These are phyloP conservation scores for Knufia fluminis DNA, from an alignment of 2,329 filamentous ascomycete species.

Conservation along the genomic window DNA sequence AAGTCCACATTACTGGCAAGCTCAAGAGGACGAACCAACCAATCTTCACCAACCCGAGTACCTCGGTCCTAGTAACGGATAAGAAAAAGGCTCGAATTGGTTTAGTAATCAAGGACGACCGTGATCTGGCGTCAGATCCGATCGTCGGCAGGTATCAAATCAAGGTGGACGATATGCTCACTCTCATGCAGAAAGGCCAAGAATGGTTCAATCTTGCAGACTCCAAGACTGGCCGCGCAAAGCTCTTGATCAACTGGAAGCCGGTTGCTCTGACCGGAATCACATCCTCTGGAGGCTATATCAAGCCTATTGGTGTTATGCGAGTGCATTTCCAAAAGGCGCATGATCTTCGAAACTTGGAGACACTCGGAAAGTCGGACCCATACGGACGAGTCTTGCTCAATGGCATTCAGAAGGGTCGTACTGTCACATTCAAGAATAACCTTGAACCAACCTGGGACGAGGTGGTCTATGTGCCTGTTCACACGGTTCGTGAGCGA, in stretches of 20 bases:
- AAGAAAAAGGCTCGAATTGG: conserved; percentile 83
- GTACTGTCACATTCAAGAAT: conserved; percentile 92
- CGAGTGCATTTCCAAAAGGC: conserved; percentile 84
- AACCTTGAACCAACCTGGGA: conserved; percentile 94
- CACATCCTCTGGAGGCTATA: conserved; percentile 73
- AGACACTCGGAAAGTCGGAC: conserved; percentile 94
- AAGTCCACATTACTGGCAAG: conserved; percentile 80
- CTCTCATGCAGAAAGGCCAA: conserved; percentile 81
- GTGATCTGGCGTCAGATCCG: conserved; percentile 73
- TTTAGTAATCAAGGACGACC: conserved; percentile 89
- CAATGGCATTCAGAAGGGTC: conserved; percentile 80
- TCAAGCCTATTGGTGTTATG: conserved; percentile 90
- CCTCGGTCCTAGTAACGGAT: conserved; percentile 92
- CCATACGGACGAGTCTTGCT: conserved; percentile 83
- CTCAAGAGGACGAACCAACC: conserved; percentile 96
- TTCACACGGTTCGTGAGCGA: conserved; percentile 76
- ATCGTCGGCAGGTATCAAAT: conserved; percentile 89
- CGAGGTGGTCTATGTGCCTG: conserved; percentile 85
- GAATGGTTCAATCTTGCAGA: conserved; percentile 91
- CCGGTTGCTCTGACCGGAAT: conserved; percentile 79
- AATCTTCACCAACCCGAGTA: conserved; percentile 85
- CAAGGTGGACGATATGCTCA: conserved; percentile 86
- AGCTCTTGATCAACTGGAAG: conserved; percentile 91
- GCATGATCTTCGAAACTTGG: conserved; percentile 75
- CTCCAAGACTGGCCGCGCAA: conserved; percentile 71